phyloP scores from a whole-genome alignment of 352 stramenopile species.

The Pythium catenulatum region DNA sequence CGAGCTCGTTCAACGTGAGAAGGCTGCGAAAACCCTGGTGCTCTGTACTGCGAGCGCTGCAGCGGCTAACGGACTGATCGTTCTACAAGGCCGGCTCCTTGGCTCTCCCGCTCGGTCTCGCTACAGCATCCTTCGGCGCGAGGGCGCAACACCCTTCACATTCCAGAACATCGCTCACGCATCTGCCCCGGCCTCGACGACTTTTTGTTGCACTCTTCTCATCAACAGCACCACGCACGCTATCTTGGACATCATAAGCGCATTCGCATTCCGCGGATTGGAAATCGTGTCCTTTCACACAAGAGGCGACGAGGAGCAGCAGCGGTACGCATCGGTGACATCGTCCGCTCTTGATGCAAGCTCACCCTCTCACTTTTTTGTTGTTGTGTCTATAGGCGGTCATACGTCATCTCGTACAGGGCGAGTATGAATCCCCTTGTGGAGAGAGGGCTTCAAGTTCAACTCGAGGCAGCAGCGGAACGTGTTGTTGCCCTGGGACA shows the following conservation, averaged over 20 bases:
- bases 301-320: neutral
- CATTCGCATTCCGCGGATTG: neutral
- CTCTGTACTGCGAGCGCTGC: neutral
- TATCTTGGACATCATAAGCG: conserved; percentile 12
- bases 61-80: neutral
- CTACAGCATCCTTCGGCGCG: neutral
- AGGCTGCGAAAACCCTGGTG: neutral
- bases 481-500: too few relatives aligned
- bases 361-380: too few relatives aligned
- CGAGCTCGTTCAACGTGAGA: neutral
- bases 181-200: neutral
- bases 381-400: neutral
- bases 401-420: neutral
- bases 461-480: neutral
- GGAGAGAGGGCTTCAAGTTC: neutral
- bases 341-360: neutral
- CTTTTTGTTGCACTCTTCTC: neutral
- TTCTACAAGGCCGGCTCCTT: neutral
- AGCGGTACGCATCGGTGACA: neutral
- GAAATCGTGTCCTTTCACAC: neutral
- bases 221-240: neutral
- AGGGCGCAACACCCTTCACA: neutral
- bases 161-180: neutral
- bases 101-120: neutral
- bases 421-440: neutral